Evolutionary conservation across 805 yeast species (phyloP), one percentile per base, ranked within the genome.

Genomic region (Candida coleopterorum): DNA sequence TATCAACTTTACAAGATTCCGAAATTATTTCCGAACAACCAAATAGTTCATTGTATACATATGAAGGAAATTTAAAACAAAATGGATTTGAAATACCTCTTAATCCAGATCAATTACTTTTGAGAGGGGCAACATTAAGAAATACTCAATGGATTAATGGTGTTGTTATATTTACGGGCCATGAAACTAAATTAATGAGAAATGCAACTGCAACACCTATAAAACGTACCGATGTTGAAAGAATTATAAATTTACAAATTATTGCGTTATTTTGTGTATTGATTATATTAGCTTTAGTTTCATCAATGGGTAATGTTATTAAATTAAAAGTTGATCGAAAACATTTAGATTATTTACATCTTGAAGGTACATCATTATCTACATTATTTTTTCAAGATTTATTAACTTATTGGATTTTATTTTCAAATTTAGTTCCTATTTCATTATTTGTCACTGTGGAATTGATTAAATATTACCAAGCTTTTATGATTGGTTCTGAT

Each of bases 171-270:
- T 93, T 90, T 57, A 93, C 99, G 0, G 99, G 99, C 15, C 99
- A 94, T 57, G 98, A 93, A 62, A 93, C 99, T 0, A 93, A 93
- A 53, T 70, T 93, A 46, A 90, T 93, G 97, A 78, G 98, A 56
- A 93, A 93, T 64, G 98, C 99, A 14, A 89, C 97, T 2, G 97
- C 98, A 2, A 81, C 99, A 2, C 99, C 99, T 9, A 94, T 93
- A 52, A 93, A 93, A 57, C 75, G 95, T 51, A 93, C 99, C 0
- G 95, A 95, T 18, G 97, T 94, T 10, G 99, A 93, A 66, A 77
- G 95, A 57, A 84, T 89, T 62, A 90, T 93, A 49, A 94, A 93
- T 56, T 61, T 85, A 49, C 99, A 93, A 59, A 90, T 93, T 50
- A 64, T 93, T 40, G 95, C 90, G 2, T 66, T 93, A 43, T 93